Conservation (phyloP, 345 rosid genomes). For the Syzygium grande region DNA sequence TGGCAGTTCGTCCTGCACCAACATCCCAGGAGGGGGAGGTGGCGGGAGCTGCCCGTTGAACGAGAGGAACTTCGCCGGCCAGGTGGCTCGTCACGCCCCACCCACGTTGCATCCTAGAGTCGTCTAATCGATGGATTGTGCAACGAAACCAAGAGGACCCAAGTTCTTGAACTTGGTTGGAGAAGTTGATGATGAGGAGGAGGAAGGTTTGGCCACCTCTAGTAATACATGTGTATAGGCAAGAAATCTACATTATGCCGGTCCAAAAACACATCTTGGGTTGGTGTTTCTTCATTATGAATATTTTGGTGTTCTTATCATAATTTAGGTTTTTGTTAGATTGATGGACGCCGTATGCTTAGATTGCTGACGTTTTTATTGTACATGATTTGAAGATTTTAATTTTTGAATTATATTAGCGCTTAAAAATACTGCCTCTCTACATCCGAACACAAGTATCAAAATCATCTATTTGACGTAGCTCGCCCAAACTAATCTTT, state of each 20-base stretch:
- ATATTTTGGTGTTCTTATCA: not conserved
- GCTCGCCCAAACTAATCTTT: not conserved
- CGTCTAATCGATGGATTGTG: not conserved
- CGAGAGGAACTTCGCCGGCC: conserved; percentile 15
- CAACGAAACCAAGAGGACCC: not conserved
- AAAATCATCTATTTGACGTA: not conserved
- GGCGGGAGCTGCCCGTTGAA: conserved; percentile 6
- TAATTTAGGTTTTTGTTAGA: not conserved
- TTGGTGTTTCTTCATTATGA: not conserved
- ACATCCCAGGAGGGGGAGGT: conserved; percentile 11
- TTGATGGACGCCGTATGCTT: not conserved
- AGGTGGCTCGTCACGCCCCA: not conserved
- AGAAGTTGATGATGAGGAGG: not conserved
- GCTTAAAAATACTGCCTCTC: not conserved
- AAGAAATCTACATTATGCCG: not conserved
- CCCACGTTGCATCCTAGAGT: not conserved
- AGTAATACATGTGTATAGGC: not conserved
- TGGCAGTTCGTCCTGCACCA: not conserved
- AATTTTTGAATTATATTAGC: not conserved
- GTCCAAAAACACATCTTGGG: not conserved
- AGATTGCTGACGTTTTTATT: not conserved
- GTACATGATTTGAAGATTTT: not conserved
- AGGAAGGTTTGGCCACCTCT: not conserved
- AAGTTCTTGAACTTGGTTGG: not conserved
- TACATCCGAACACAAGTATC: not conserved